Evolutionary conservation across 2,329 filamentous ascomycete species (phyloP).

Genomic region (Nectriaceae sp.): DNA sequence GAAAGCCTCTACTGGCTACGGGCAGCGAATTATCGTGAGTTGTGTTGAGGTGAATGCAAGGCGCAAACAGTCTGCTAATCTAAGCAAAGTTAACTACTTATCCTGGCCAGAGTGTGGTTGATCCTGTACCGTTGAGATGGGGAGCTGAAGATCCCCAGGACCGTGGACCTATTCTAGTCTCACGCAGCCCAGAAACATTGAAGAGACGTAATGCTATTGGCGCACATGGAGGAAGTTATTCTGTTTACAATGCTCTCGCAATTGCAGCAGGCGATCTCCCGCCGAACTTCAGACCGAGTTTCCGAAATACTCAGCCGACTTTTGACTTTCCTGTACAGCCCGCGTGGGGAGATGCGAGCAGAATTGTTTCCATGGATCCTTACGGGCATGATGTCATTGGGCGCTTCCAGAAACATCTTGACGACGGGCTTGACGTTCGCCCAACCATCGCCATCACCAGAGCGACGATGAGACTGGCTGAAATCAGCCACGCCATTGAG

Average conservation of each 20-base stretch:
- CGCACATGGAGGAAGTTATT: constrained; percentile 79
- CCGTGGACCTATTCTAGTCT: constrained; percentile 88
- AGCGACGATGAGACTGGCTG: constrained; percentile 45
- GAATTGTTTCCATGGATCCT: constrained; percentile 98
- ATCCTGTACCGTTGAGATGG: constrained; percentile 88
- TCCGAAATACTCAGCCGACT: constrained; percentile 84
- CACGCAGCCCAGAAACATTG: constrained; percentile 72
- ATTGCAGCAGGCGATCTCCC: constrained; percentile 89
- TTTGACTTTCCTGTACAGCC: constrained; percentile 84
- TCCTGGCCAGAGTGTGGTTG: constrained; percentile 90
- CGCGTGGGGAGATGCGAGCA: constrained; percentile 85
- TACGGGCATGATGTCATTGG: constrained; percentile 85
- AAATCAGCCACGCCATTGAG: constrained; percentile 15
- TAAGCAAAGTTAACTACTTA: no score
- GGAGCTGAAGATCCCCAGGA: constrained; percentile 72
- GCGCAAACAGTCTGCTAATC: no score
- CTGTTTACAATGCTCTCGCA: constrained; percentile 91
- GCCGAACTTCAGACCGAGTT: constrained; percentile 67
- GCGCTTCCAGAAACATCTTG: constrained; percentile 77
- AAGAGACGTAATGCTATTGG: constrained; percentile 68
- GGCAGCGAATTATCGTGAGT: neutral
- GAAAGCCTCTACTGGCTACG: neutral
- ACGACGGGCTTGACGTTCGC: constrained; percentile 79
- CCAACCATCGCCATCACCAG: constrained; percentile 91
- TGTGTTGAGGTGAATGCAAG: neutral